Evolutionary conservation across 208 protist genomes (phyloP).

Genomic region (Phytomonas sp.): DNA sequence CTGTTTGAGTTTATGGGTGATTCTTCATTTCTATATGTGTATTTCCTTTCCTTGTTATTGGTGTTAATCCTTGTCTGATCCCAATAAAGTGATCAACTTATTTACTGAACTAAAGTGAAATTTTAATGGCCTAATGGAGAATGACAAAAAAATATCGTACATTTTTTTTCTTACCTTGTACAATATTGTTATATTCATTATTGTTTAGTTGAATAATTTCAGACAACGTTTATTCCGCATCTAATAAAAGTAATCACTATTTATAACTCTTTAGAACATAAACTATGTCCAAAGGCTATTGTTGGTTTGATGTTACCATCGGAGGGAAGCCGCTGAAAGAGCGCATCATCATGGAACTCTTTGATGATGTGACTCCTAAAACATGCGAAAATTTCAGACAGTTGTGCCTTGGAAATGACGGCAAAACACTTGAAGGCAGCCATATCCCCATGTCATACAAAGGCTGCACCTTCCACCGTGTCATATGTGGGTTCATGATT

Average conservation of each 20-base stretch:
- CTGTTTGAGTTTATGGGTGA: background rate
- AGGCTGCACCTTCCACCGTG: slow-evolving; percentile 89
- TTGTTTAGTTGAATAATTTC: slow-evolving; percentile 5
- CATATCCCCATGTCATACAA: slow-evolving; percentile 88
- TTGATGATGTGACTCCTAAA: slow-evolving; percentile 87
- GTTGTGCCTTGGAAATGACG: slow-evolving; percentile 87
- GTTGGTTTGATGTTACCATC: slow-evolving; percentile 83
- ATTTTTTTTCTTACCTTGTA: background rate
- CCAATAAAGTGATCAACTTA: slow-evolving; percentile 3
- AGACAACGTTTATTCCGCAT: background rate
- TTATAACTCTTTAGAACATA: background rate
- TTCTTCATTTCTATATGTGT: slow-evolving; percentile 8
- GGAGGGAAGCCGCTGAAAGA: slow-evolving; percentile 60
- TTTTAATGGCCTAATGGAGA: background rate
- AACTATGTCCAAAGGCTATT: slow-evolving; percentile 38
- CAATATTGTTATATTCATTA: background rate
- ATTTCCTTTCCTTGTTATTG: background rate
- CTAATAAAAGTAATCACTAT: background rate
- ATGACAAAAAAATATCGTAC: background rate
- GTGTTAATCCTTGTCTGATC: background rate
- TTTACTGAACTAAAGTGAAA: background rate
- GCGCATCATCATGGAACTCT: slow-evolving; percentile 90
- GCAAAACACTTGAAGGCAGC: slow-evolving; percentile 57
- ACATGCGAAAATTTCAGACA: slow-evolving; percentile 93
- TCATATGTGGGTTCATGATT: slow-evolving; percentile 94